Percentiles rank a stretch among this genome's conserved stretches.
These are phyloP conservation scores for Perkinsus olseni DNA, from an alignment of 169 alveolate species.

Conservation along the genomic window DNA sequence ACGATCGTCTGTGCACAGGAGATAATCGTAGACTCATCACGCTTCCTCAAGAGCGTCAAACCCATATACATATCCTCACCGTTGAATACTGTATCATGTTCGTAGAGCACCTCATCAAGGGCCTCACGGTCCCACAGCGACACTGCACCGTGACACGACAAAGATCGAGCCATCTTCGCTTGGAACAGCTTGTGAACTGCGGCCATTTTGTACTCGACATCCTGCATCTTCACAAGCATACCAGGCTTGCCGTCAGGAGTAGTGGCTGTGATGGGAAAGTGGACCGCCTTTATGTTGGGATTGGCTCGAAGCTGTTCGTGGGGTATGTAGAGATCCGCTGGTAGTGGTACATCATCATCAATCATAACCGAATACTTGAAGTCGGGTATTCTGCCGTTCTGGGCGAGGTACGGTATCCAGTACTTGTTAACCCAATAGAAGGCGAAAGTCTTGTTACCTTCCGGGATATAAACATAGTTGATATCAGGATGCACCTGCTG, in stretches of 20 bases:
- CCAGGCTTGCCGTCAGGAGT: background rate
- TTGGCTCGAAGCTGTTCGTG: background rate
- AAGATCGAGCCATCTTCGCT: background rate
- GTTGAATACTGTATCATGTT: background rate
- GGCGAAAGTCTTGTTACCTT: background rate
- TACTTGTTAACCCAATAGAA: background rate
- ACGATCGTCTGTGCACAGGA: background rate
- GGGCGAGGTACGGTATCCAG: background rate
- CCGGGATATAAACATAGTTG: background rate
- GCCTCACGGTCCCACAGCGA: background rate
- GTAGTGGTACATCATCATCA: background rate
- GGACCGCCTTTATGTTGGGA: background rate
- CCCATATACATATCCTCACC: conserved; percentile 1
- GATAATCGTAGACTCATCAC: background rate
- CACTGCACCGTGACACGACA: background rate
- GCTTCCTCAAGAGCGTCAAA: background rate
- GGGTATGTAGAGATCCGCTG: background rate
- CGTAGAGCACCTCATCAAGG: background rate
- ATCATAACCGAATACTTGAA: background rate
- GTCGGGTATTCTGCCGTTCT: background rate
- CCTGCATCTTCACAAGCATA: background rate
- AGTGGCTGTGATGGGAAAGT: background rate
- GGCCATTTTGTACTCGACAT: background rate
- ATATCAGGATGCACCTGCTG: background rate
- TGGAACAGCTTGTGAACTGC: background rate